A percentile compares a stretch with the other conserved stretches of the same genome.
Evolutionary conservation across 75 land plant genomes (phyloP).

Genomic region (Picea glauca): DNA sequence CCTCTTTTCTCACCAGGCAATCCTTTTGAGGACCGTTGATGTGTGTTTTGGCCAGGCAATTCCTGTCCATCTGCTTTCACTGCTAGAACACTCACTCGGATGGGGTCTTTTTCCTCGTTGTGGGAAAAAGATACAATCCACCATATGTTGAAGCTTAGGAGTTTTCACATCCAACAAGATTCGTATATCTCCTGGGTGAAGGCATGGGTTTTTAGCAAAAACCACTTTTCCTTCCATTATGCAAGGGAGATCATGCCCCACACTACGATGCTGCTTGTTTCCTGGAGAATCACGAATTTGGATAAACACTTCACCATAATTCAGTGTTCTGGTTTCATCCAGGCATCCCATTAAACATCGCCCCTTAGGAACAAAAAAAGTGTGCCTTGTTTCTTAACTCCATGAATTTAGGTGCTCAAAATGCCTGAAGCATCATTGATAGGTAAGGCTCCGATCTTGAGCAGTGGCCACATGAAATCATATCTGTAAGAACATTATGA

Average conservation of each 20-base stretch:
- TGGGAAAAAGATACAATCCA: slow-evolving; percentile 91
- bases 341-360: slow-evolving; percentile 89
- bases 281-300: slow-evolving; percentile 46
- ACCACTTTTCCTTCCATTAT: slow-evolving; percentile 62
- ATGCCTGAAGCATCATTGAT: slow-evolving; percentile 64
- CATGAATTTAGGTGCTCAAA: slow-evolving; percentile 62
- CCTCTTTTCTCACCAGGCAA: no score
- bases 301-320: slow-evolving; percentile 89
- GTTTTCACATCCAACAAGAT: slow-evolving; percentile 59
- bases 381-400: slow-evolving; percentile 63
- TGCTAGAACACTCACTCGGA: no score
- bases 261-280: not conserved
- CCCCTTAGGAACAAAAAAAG: slow-evolving; percentile 73
- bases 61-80: no score
- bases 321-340: slow-evolving; percentile 73
- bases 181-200: slow-evolving; percentile 95
- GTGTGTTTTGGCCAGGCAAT: no score
- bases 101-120: no score
- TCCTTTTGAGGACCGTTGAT: no score
- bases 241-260: not conserved
- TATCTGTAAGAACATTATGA: slow-evolving; percentile 45
- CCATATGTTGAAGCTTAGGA: slow-evolving; percentile 72
- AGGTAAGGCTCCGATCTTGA: slow-evolving; percentile 79
- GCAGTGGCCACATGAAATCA: slow-evolving; percentile 63
- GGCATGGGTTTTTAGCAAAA: slow-evolving; percentile 89